These are phyloP conservation scores for Penicillium coffeae DNA, from an alignment of 495 filamentous ascomycete genomes.

Conservation along the genomic window DNA sequence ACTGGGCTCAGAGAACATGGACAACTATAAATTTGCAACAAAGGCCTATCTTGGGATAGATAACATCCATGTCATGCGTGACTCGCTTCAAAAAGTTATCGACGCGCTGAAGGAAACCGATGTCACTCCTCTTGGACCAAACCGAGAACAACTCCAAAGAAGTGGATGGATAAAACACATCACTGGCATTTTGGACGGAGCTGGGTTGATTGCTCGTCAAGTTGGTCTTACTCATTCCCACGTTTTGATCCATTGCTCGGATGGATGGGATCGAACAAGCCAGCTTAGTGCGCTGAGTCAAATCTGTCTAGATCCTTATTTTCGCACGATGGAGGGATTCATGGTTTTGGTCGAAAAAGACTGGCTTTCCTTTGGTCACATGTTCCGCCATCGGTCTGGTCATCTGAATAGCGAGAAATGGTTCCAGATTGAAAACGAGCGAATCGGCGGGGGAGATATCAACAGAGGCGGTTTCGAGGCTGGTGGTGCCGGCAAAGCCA, in stretches of 20 bases:
- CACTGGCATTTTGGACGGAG: conserved; percentile 74
- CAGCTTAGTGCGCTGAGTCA: conserved; percentile 94
- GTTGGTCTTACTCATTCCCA: conserved; percentile 90
- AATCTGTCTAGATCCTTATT: conserved; percentile 92
- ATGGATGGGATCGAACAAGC: conserved; percentile 97
- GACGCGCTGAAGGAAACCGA: conserved; percentile 92
- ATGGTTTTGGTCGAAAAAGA: conserved; percentile 96
- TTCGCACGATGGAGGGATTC: conserved; percentile 91
- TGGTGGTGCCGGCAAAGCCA: conserved; percentile 63
- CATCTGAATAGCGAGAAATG: conserved; percentile 88
- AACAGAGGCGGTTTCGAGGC: conserved; percentile 44
- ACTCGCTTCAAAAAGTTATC: conserved; percentile 82
- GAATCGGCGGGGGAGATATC: conserved; percentile 42
- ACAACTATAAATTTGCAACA: conserved; percentile 88
- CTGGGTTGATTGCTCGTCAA: conserved; percentile 77
- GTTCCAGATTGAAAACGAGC: conserved; percentile 79
- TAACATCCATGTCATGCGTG: conserved; percentile 98
- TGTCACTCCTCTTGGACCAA: conserved; percentile 78
- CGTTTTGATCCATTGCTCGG: conserved; percentile 94
- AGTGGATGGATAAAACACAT: conserved; percentile 95
- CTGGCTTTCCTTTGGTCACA: conserved; percentile 96
- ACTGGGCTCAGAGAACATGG: conserved; percentile 95
- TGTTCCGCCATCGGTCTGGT: conserved; percentile 88
- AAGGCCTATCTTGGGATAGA: conserved; percentile 97
- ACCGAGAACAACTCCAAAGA: conserved; percentile 72